Base-by-base conservation (phyloP, 306 rosid species). In the Sicyos edulis region DNA sequence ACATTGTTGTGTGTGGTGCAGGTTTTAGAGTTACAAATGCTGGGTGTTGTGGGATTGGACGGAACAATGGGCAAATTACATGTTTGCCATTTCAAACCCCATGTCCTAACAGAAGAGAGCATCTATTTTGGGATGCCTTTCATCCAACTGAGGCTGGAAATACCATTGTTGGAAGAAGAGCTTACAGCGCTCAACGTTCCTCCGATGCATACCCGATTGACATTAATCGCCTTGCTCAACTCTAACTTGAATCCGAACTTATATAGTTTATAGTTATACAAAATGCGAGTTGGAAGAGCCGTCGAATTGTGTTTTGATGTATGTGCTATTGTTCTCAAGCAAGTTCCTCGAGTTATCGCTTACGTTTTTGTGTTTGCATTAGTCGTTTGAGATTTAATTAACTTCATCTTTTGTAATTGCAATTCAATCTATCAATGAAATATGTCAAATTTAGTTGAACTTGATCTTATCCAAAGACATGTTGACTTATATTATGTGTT, bases 31-130 rank as follows among this genome's bases (percentile, higher is more conserved):
- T 81, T 10, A 78, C 78, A 63, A 88, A 92, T 77, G 87, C 84
- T 12, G 98, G 97, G 47, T 93, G 99, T 51, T 93, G 97, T 61
- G 99, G 99, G 9, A 85, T 93, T 7, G 99, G 99, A 50, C 87
- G 96, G 80, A 93, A 89, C 88, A 93, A 87, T 74, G 99, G 97
- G 8, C 97, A 85, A 78, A 86, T 93, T 54, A 91, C 96, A 54
- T 93, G 99, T 78, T 54, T 93, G 45, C 97, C 99, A 0, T 0
- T 56, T 5, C 99, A 93, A 79, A 62, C 85, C 7, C 92, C 99
- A 47, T 93, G 99, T 76, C 59, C 71, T 10, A 86, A 91, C 70
- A 87, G 99, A 29, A 56, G 42, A 6, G 91, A 74, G 50, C 82
- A 69, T 66, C 74, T 93, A 26, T 93, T 93, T 73, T 93, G 99